phyloP scores from a whole-genome alignment of 2,329 filamentous ascomycete species.

The Coniochaeta sp. region DNA sequence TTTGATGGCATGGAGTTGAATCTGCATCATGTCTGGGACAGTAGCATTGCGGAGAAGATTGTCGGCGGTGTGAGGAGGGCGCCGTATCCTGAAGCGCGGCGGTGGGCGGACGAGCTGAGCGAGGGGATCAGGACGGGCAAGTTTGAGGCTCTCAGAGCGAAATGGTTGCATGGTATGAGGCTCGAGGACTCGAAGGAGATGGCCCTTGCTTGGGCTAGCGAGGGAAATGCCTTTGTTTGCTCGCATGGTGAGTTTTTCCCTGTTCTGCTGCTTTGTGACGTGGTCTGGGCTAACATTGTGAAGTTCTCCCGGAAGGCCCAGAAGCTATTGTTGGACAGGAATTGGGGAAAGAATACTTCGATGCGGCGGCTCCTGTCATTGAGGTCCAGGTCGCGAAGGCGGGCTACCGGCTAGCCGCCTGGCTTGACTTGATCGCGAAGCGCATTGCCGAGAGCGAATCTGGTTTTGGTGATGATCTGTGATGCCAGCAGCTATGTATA shows the following conservation, averaged over 20 bases:
- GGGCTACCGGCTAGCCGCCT: conserved; percentile 60
- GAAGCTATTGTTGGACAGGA: conserved; percentile 51
- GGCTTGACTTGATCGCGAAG: conserved; percentile 55
- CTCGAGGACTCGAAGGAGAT: conserved; percentile 46
- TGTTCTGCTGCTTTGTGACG: background rate
- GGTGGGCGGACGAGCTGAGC: conserved; percentile 51
- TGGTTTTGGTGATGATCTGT: conserved; percentile 20
- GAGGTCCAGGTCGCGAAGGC: conserved; percentile 61
- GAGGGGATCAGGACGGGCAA: conserved; percentile 47
- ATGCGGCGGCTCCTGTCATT: conserved; percentile 54
- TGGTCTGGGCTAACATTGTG: conserved; percentile 5
- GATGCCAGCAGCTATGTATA: conserved; percentile 6
- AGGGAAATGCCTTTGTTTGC: conserved; percentile 57
- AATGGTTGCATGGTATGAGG: conserved; percentile 50
- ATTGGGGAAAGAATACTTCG: conserved; percentile 55
- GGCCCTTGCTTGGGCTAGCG: conserved; percentile 55
- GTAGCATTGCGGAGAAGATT: conserved; percentile 57
- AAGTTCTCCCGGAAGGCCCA: conserved; percentile 55
- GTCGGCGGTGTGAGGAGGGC: conserved; percentile 47
- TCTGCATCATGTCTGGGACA: conserved; percentile 69
- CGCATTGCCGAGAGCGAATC: conserved; percentile 14
- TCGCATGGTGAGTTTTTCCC: conserved; percentile 42
- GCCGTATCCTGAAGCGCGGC: conserved; percentile 39
- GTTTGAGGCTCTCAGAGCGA: conserved; percentile 38
- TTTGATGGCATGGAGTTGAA: conserved; percentile 54